phyloP scores from a whole-genome alignment of 1,284 basidiomycete genomes.

The Sporisorium reilianum region DNA sequence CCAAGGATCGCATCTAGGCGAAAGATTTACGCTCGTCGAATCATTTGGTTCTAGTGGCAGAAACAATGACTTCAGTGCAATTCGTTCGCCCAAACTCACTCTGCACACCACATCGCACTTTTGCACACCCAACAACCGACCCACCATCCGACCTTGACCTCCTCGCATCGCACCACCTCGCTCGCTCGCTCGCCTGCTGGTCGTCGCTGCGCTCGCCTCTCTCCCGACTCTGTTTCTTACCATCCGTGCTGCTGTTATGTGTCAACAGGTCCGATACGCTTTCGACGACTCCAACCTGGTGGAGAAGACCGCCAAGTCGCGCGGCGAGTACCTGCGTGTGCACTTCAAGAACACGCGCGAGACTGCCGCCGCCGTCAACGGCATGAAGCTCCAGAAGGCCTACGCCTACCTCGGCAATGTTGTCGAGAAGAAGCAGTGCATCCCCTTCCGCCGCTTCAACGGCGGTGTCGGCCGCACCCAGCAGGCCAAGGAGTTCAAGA shows the following conservation, averaged over 20 bases:
- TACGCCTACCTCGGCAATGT: slow-evolving; percentile 95
- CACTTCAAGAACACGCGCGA: slow-evolving; percentile 99
- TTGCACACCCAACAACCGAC: neutral
- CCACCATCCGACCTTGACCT: no score
- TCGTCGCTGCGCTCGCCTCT: slow-evolving; percentile 2
- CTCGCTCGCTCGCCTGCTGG: slow-evolving; percentile 13
- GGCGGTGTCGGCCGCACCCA: slow-evolving; percentile 97
- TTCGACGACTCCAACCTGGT: slow-evolving; percentile 68
- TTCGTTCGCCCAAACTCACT: neutral
- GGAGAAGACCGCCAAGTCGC: slow-evolving; percentile 73
- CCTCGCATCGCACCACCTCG: neutral
- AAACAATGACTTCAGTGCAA: neutral
- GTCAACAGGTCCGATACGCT: slow-evolving; percentile 67
- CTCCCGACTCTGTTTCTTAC: slow-evolving; percentile 10
- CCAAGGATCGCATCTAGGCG: neutral
- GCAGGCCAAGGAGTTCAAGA: slow-evolving; percentile 97
- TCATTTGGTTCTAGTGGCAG: neutral
- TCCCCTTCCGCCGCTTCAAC: slow-evolving; percentile 96
- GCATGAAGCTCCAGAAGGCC: slow-evolving; percentile 94
- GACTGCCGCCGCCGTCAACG: slow-evolving; percentile 73
- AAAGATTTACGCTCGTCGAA: neutral
- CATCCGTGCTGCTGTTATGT: slow-evolving; percentile 1
- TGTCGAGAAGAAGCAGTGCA: slow-evolving; percentile 94
- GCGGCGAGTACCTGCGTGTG: slow-evolving; percentile 96
- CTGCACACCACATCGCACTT: neutral